A percentile compares a stretch with the other conserved stretches of the same genome.
Conservation (phyloP, 345 rosid species). For the Eucalyptus regnans region DNA sequence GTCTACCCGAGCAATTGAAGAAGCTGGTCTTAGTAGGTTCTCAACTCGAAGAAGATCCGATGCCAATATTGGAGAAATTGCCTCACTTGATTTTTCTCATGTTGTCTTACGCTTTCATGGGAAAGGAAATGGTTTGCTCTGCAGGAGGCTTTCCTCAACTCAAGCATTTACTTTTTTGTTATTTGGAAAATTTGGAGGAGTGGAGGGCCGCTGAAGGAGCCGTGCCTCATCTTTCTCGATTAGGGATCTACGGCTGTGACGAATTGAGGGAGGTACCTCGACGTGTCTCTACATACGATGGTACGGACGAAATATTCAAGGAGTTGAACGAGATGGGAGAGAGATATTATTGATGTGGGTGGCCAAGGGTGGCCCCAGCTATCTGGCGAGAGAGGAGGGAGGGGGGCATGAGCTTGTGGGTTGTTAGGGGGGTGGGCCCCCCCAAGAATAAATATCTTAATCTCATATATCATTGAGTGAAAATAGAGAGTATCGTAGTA, state of each 20-base stretch:
- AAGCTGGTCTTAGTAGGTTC: no score
- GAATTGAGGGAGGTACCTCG: background rate
- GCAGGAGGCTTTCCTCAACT: constrained; percentile 16
- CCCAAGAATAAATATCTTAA: background rate
- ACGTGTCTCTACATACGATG: no score
- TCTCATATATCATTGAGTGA: no score
- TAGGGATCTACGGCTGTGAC: constrained; percentile 10
- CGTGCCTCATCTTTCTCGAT: constrained; percentile 14
- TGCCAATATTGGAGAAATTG: no score
- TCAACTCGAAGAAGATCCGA: no score
- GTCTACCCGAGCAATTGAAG: no score
- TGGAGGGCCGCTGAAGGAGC: constrained; percentile 22
- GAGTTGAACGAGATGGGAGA: accelerated
- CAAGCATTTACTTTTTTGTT: background rate
- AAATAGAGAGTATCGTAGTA: no score
- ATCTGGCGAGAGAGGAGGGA: no score
- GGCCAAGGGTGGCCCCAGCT: no score
- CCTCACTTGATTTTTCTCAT: constrained; percentile 12
- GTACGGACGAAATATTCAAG: accelerated
- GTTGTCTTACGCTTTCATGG: constrained; percentile 3
- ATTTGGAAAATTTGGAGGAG: background rate
- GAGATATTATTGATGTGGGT: no score
- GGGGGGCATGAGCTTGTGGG: no score
- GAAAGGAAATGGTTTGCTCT: constrained; percentile 14
- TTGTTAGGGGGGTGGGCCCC: no score